A percentile compares a stretch with the other conserved stretches of the same genome.
Evolutionary conservation across 2,329 filamentous ascomycete species (phyloP).

Genomic region (Venturiaceae sp.): DNA sequence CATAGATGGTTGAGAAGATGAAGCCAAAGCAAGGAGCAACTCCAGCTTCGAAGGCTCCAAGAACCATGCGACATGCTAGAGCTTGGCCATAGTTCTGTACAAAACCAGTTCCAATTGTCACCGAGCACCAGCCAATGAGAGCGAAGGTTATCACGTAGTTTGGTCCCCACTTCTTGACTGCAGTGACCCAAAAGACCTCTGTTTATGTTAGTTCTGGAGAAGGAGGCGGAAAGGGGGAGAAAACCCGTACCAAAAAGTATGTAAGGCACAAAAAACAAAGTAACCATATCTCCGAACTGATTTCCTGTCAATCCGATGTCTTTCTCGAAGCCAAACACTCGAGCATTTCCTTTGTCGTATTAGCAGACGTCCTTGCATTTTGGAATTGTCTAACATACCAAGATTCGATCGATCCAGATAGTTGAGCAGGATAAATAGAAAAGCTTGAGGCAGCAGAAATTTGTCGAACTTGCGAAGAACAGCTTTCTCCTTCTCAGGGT

Average conservation of each 20-base stretch:
- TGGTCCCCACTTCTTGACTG: conserved; percentile 16
- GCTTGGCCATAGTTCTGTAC: conserved; percentile 19
- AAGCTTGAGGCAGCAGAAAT: conserved; percentile 1
- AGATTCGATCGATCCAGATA: conserved; percentile 12
- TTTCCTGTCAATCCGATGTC: conserved; percentile 20
- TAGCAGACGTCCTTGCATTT: neutral
- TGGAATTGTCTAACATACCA: neutral
- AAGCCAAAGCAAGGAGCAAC: conserved; percentile 18
- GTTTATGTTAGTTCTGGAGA: neutral
- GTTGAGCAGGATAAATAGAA: conserved; percentile 9
- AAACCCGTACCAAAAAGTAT: conserved; percentile 10
- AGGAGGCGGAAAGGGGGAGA: neutral
- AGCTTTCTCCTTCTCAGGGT: conserved; percentile 10
- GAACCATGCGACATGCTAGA: conserved; percentile 18
- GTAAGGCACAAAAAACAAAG: conserved; percentile 21
- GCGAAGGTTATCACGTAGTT: conserved; percentile 14
- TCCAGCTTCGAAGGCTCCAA: conserved; percentile 19
- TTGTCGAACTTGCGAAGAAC: conserved; percentile 11
- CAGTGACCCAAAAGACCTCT: conserved; percentile 17
- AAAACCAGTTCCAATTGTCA: conserved; percentile 20
- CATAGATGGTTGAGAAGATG: conserved; percentile 13
- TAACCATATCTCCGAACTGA: conserved; percentile 22
- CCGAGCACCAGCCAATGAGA: conserved; percentile 15
- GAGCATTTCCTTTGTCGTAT: conserved; percentile 15
- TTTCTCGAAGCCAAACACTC: conserved; percentile 18